A percentile compares a stretch with the other conserved stretches of the same genome.
Conservation (phyloP, 208 protist species). For the Leishmania guyanensis region DNA sequence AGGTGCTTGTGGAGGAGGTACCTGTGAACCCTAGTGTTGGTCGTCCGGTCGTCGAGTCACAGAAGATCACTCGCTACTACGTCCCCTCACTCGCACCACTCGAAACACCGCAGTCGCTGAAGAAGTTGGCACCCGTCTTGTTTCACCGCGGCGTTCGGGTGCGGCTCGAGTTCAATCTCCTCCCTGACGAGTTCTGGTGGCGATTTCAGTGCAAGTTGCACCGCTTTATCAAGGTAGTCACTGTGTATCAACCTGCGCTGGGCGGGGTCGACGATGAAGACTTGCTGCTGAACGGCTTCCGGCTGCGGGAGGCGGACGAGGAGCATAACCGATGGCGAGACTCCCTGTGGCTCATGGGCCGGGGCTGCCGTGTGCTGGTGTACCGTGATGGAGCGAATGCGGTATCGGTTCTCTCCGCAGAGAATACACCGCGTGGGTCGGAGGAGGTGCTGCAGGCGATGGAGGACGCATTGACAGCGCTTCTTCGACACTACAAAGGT, state of each 20-base stretch:
- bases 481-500: conserved; percentile 78
- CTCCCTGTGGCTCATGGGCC: conserved; percentile 79
- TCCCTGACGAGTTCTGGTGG: conserved; percentile 89
- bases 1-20: conserved; percentile 70
- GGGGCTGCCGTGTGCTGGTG: conserved; percentile 70
- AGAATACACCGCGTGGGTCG: conserved; percentile 49
- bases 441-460: conserved; percentile 68
- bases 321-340: conserved; percentile 88
- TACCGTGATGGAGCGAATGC: conserved; percentile 63
- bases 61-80: conserved; percentile 75
- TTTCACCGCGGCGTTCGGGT: conserved; percentile 80
- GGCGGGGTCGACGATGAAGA: conserved; percentile 47
- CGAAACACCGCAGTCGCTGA: conserved; percentile 46
- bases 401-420: conserved; percentile 65
- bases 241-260: conserved; percentile 58
- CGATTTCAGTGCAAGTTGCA: conserved; percentile 80
- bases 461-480: conserved; percentile 47
- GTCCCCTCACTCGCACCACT: conserved; percentile 80
- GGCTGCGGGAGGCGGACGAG: conserved; percentile 75
- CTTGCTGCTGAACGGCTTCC: conserved; percentile 56
- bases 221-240: conserved; percentile 50
- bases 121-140: conserved; percentile 67
- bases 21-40: conserved; percentile 50
- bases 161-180: conserved; percentile 84
- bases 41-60: conserved; percentile 31